Percentiles rank a stretch among this genome's conserved stretches.
phyloP scores from a whole-genome alignment of 176 grass and related monocot genomes.

The Poa annua region DNA sequence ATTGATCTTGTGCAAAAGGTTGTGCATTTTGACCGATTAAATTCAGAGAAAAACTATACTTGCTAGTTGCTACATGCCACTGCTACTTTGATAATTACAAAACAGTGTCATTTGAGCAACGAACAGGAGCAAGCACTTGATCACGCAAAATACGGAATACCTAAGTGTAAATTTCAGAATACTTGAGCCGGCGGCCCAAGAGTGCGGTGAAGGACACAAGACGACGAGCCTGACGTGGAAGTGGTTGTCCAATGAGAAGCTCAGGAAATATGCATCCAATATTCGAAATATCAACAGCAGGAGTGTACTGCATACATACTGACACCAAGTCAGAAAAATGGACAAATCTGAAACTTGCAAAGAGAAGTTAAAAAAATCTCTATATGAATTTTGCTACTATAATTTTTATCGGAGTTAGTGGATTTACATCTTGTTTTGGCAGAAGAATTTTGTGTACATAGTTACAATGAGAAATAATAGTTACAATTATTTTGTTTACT shows the following conservation, averaged over 20 bases:
- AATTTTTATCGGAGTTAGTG: not conserved
- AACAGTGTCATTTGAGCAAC: too few relatives aligned
- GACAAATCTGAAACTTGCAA: slow-evolving; percentile 32
- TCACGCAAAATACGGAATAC: too few relatives aligned
- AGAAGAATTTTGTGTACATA: not conserved
- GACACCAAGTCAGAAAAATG: slow-evolving; percentile 28
- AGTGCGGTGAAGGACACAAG: too few relatives aligned
- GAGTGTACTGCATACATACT: slow-evolving; percentile 71
- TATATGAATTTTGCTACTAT: slow-evolving; percentile 8
- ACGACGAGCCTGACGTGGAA: not conserved
- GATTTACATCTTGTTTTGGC: not conserved
- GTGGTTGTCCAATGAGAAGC: slow-evolving; percentile 65
- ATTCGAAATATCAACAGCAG: slow-evolving; percentile 90
- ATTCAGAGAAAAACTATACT: too few relatives aligned
- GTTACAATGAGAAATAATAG: not conserved
- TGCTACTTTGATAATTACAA: too few relatives aligned
- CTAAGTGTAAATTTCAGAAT: too few relatives aligned
- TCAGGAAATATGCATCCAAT: slow-evolving; percentile 84
- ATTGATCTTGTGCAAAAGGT: too few relatives aligned
- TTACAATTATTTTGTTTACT: too few relatives aligned
- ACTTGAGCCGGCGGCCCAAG: too few relatives aligned
- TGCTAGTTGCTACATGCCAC: too few relatives aligned
- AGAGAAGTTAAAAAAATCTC: not conserved
- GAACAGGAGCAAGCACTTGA: too few relatives aligned
- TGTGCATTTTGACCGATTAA: too few relatives aligned